Percentiles rank a stretch among this genome's conserved stretches.
phyloP scores from a whole-genome alignment of 2,329 filamentous ascomycete genomes.

The Stagonosporopsis rhizophila region DNA sequence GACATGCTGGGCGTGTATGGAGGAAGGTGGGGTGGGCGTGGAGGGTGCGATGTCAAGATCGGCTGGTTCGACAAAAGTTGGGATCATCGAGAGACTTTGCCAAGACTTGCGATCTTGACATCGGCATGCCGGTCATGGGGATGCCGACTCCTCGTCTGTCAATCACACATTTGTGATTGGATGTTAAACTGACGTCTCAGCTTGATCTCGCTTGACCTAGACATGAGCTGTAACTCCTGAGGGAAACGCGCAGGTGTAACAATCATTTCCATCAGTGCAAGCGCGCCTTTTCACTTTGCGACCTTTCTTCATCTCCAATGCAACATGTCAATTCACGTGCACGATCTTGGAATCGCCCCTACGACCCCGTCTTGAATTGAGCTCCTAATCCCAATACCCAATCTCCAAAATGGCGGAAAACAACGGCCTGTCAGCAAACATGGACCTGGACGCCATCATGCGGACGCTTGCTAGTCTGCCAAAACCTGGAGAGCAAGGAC shows the following conservation, averaged over 20 bases:
- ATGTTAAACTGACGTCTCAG: not conserved
- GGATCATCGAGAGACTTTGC: constrained; percentile 30
- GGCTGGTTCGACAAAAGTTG: constrained; percentile 47
- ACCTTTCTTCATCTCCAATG: not conserved
- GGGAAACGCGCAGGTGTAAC: not conserved
- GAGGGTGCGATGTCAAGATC: constrained; percentile 31
- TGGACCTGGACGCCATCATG: constrained; percentile 46
- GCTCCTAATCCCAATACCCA: not conserved
- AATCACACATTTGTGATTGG: not conserved
- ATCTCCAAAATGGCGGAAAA: constrained; percentile 42
- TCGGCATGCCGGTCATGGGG: constrained; percentile 8
- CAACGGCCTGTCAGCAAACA: constrained; percentile 22
- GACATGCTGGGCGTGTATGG: constrained; percentile 53
- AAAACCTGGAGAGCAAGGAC: constrained; percentile 20
- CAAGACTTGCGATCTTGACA: constrained; percentile 30
- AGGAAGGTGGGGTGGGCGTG: constrained; percentile 13
- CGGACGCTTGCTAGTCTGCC: constrained; percentile 44
- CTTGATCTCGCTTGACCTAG: not conserved
- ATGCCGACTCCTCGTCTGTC: constrained; percentile 11
- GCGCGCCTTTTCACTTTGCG: constrained; percentile 1
- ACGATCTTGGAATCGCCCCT: not conserved
- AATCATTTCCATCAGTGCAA: not conserved
- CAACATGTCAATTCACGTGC: constrained; percentile 7
- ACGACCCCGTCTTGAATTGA: not conserved
- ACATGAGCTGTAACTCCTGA: not conserved